Percentiles rank a stretch among this genome's conserved stretches.
These are phyloP conservation scores for Phialophora tarda DNA, from an alignment of 2,329 filamentous ascomycete species.

Conservation along the genomic window DNA sequence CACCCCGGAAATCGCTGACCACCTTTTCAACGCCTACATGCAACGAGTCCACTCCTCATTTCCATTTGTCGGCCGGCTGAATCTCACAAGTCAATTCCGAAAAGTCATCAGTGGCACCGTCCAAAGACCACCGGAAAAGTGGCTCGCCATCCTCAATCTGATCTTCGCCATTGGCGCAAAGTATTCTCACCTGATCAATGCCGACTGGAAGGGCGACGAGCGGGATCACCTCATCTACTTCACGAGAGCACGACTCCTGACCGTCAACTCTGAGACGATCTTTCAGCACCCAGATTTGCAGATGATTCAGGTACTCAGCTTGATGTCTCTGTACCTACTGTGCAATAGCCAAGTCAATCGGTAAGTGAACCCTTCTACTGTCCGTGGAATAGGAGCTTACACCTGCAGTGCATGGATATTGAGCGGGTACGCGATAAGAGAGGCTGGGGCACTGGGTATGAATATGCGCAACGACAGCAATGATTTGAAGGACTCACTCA, in stretches of 20 bases:
- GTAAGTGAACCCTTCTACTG: conserved; percentile 41
- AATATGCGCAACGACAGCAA: conserved; percentile 52
- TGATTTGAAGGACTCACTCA: conserved; percentile 47
- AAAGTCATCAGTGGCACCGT: conserved; percentile 42
- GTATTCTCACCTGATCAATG: conserved; percentile 51
- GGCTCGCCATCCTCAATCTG: conserved; percentile 54
- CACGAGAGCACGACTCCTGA: conserved; percentile 51
- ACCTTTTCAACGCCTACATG: conserved; percentile 51
- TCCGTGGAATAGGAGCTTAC: conserved; percentile 22
- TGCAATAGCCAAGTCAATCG: conserved; percentile 52
- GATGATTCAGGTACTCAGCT: conserved; percentile 52
- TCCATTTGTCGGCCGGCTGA: conserved; percentile 51
- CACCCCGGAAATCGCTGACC: conserved; percentile 48
- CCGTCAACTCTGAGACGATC: conserved; percentile 50
- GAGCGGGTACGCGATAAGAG: conserved; percentile 50
- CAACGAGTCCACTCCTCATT: conserved; percentile 52
- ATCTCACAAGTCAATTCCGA: conserved; percentile 50
- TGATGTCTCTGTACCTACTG: conserved; percentile 53
- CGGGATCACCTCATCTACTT: conserved; percentile 53
- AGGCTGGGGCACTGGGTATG: conserved; percentile 51
- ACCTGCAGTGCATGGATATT: conserved; percentile 50
- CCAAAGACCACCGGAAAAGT: conserved; percentile 47
- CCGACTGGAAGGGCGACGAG: conserved; percentile 50
- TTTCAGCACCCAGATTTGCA: conserved; percentile 54
- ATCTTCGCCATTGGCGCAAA: conserved; percentile 54